Evolutionary conservation across 257 asterid genomes (phyloP).

Genomic region (Solanum appendiculatum): DNA sequence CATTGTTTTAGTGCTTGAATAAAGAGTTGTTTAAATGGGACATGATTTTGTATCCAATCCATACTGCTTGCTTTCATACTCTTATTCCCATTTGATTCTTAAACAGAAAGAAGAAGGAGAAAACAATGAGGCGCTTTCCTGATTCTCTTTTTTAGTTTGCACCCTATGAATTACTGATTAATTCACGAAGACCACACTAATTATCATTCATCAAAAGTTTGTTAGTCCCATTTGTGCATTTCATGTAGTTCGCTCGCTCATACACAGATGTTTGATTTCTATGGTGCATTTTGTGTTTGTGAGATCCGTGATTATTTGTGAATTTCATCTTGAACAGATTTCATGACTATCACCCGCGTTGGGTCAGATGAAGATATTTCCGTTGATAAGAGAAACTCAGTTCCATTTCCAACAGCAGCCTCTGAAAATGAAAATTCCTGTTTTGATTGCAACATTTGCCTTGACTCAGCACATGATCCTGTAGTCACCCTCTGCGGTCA

Average conservation of each 20-base stretch:
- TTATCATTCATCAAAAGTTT: not conserved
- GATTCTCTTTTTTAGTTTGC: not conserved
- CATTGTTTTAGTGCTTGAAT: not conserved
- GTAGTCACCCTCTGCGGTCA: constrained; percentile 87
- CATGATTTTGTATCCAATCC: not conserved
- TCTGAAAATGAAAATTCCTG: constrained; percentile 41
- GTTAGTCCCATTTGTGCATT: not conserved
- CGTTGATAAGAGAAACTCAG: constrained; percentile 21
- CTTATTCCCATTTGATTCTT: not conserved
- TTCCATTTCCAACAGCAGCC: constrained; percentile 15
- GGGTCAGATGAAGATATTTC: constrained; percentile 32
- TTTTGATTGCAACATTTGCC: constrained; percentile 84
- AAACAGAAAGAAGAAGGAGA: not conserved
- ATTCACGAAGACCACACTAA: not conserved
- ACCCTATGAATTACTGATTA: not conserved
- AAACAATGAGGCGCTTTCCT: not conserved
- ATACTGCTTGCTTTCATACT: not conserved
- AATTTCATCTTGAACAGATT: constrained; percentile 24
- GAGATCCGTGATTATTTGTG: not conserved
- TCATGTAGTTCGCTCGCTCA: not conserved
- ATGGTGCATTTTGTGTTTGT: not conserved
- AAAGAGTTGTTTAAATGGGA: not conserved
- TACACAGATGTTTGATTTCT: not conserved
- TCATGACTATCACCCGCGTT: constrained; percentile 34
- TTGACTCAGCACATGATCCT: constrained; percentile 74